Conservation (phyloP, 805 yeast genomes). For the Schwanniomyces pseudopolymorphus region DNA sequence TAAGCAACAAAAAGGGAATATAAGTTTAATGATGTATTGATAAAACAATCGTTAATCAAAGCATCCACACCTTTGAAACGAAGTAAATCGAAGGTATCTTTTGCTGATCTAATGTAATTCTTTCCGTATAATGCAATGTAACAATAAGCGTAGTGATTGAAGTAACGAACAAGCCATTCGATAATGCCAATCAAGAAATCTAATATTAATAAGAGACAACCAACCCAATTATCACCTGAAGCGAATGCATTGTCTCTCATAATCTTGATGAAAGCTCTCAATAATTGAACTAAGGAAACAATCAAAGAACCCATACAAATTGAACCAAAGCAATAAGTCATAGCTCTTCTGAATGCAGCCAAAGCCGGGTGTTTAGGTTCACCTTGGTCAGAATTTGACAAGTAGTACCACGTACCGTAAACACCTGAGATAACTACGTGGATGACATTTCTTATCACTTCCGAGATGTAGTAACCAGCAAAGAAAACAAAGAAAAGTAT, state of each 20-base stretch:
- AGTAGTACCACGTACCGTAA: conserved; percentile 90
- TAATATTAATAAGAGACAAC: conserved; percentile 51
- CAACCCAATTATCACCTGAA: conserved; percentile 53
- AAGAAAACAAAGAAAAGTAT: conserved; percentile 71
- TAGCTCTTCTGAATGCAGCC: conserved; percentile 76
- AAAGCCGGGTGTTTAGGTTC: conserved; percentile 78
- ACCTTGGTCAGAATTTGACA: conserved; percentile 71
- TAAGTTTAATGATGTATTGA: conserved; percentile 75
- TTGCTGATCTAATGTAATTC: conserved; percentile 70
- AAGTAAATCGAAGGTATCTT: conserved; percentile 77
- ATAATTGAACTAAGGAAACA: conserved; percentile 67
- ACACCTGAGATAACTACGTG: conserved; percentile 83
- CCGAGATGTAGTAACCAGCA: conserved; percentile 81
- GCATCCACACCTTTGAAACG: conserved; percentile 82
- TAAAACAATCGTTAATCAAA: conserved; percentile 77
- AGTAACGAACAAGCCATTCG: conserved; percentile 80
- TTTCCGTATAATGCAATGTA: conserved; percentile 86
- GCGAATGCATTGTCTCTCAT: conserved; percentile 52
- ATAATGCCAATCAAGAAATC: conserved; percentile 62
- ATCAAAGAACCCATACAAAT: conserved; percentile 82
- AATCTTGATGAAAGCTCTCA: conserved; percentile 54
- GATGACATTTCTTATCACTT: conserved; percentile 75
- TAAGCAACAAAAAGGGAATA: conserved; percentile 73
- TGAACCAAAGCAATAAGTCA: conserved; percentile 87
- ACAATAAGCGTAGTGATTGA: conserved; percentile 88